Base-by-base conservation (phyloP, 2,329 filamentous ascomycete genomes). In the Pyrenophora teres region DNA sequence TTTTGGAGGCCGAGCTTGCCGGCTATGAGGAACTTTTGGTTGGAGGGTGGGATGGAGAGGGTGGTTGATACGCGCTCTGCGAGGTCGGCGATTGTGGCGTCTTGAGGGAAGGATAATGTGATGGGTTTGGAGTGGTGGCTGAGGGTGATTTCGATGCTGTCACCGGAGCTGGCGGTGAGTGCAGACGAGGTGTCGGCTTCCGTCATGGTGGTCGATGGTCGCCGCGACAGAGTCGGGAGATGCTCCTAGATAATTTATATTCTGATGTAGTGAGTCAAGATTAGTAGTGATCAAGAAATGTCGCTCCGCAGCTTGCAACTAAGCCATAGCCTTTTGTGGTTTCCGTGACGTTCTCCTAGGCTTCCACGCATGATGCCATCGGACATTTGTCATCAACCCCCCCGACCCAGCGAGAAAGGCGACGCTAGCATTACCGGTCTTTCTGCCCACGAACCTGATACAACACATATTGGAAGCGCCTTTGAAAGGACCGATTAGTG, bases 11-110 rank as follows among this genome's bases (percentile, higher is more conserved):
- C 86, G 6, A 82, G 76, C 66, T 87, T 88, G 36, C 86, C 80
- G 12, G 84, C 80, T 59, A 90, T 79, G 55, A 81, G 74, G 68
- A 88, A 80, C 69, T 90, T 90, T 66, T 90, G 87, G 71, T 89
- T 85, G 8, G 77, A 69, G 0, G 75, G 71, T 0, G 87, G 86
- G 46, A 90, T 83, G 42, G 78, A 80, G 46, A 89, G 79, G 3
- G 74, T 70, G 37, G 75, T 69, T 50, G 82, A 77, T 60, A 90
- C 83, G 54, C 80, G 77, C 42, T 78, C 70, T 38, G 85, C 86
- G 32, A 90, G 81, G 62, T 88, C 76, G 40, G 73, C 65, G 27
- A 86, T 75, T 1, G 82, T 86, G 49, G 82, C 78, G 53, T 78
- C 70, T 31, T 74, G 44, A 13, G 80, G 64, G 39, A 85, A 77